phyloP scores from a whole-genome alignment of 179 eudicot species.

The Spergularia azorica region DNA sequence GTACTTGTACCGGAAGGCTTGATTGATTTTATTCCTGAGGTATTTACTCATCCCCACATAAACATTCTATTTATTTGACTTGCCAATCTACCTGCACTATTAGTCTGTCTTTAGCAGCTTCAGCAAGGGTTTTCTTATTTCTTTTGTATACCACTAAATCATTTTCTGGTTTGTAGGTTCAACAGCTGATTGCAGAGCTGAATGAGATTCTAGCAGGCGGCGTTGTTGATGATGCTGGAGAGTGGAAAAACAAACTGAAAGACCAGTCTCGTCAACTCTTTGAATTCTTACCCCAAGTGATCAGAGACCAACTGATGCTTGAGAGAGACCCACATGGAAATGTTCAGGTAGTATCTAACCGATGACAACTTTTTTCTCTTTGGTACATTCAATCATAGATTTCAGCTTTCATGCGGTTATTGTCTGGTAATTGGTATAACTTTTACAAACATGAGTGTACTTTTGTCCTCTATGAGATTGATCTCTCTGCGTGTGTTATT shows the following conservation, averaged over 20 bases:
- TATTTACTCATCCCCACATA: slow-evolving; percentile 22
- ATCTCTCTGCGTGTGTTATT: neutral
- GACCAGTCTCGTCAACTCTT: slow-evolving; percentile 65
- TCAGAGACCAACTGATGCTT: slow-evolving; percentile 88
- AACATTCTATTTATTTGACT: too few relatives aligned
- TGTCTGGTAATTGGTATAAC: neutral
- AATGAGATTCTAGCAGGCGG: slow-evolving; percentile 92
- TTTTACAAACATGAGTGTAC: neutral
- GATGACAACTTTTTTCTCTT: neutral
- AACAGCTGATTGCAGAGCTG: slow-evolving; percentile 86
- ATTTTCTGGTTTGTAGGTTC: slow-evolving; percentile 57
- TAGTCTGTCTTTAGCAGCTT: too few relatives aligned
- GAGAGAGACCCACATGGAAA: slow-evolving; percentile 99
- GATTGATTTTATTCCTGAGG: slow-evolving; percentile 98
- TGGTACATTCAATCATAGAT: neutral
- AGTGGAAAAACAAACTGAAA: slow-evolving; percentile 75
- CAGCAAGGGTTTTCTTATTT: neutral
- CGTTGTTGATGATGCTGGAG: slow-evolving; percentile 73
- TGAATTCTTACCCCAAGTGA: slow-evolving; percentile 75
- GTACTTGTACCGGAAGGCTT: slow-evolving; percentile 95
- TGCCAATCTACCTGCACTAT: neutral
- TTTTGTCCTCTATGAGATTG: neutral
- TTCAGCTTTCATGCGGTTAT: neutral
- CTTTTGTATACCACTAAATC: neutral
- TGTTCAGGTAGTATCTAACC: slow-evolving; percentile 58